Base-by-base conservation (phyloP, 2,329 filamentous ascomycete genomes). In the Claviceps sp. region DNA sequence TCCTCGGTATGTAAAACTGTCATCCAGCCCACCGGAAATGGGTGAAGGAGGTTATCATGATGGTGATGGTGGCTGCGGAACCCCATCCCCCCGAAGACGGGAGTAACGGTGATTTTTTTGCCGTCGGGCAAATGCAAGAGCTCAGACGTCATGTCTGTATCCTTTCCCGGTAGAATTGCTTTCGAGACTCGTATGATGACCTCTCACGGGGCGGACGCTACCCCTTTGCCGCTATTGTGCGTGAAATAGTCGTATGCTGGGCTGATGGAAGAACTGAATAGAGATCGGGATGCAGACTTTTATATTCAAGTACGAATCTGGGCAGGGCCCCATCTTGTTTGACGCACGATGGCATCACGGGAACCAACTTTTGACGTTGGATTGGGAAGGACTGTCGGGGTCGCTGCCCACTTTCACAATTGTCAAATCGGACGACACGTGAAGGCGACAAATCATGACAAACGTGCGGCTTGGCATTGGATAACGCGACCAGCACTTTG, bases 1-100 rank as follows among this genome's bases (percentile, higher is more conserved):
- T 74, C 67, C 37, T 86, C 82, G 1, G 85, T 88, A 61, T 90
- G 84, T 40, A 97, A 74, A 34, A 91, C 85, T 49, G 95, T 83
- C 2, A 87, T 94, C 91, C 91, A 97, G 36, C 90, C 90, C 5
- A 87, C 79, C 0, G 90, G 89, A 54, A 89, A 90, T 4, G 84
- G 77, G 49, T 82, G 82, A 59, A 79, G 77, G 61, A 85, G 80
- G 26, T 76, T 72, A 61, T 78, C 85, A 56, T 87, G 71, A 55
- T 93, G 85, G 56, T 87, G 71, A 55, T 93, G 85, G 63, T 88
- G 85, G 53, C 83, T 80, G 66, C 90, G 93, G 81, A 96, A 96
- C 61, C 84, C 87, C 52, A 93, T 76, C 36, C 91, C 91, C n/a
- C 87, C 89, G 65, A 95, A 96, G 26, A 95, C 88, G 1, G 89